phyloP scores from a whole-genome alignment of 1,139 yeast species.

The Suhomyces wounanorum region DNA sequence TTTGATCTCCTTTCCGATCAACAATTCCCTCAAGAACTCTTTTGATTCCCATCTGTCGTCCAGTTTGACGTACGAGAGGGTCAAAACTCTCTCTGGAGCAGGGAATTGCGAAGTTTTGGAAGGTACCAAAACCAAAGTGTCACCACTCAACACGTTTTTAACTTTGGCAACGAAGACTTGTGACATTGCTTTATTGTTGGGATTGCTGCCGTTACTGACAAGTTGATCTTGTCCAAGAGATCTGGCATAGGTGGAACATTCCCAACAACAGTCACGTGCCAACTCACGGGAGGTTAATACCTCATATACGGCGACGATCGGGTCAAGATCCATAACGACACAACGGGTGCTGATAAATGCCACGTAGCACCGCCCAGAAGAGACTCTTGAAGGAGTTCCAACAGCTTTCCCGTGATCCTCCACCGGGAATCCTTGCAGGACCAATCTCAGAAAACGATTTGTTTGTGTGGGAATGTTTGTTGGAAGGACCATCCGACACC shows the following conservation, averaged over 20 bases:
- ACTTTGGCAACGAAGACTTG: conserved; percentile 54
- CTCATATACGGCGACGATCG: background rate
- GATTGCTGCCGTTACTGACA: background rate
- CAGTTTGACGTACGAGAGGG: conserved; percentile 65
- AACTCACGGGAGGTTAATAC: background rate
- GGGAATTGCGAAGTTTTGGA: conserved; percentile 47
- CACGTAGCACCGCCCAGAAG: conserved; percentile 74
- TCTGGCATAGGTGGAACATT: background rate
- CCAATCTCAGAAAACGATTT: conserved; percentile 81
- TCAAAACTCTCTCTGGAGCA: conserved; percentile 58
- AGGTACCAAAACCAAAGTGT: conserved; percentile 70
- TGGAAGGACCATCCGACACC: conserved; percentile 93
- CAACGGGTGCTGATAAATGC: conserved; percentile 27
- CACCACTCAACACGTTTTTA: conserved; percentile 72
- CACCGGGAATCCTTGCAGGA: conserved; percentile 95
- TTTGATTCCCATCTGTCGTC: conserved; percentile 58
- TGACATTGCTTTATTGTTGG: conserved; percentile 13
- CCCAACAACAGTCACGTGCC: background rate
- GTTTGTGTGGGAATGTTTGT: conserved; percentile 86
- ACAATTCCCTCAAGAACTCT: conserved; percentile 62
- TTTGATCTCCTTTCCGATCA: conserved; percentile 68
- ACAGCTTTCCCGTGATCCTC: conserved; percentile 81
- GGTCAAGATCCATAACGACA: background rate
- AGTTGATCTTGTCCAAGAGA: background rate
- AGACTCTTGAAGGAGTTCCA: conserved; percentile 86